These are phyloP conservation scores for Cucurbita maxima DNA, from an alignment of 306 rosid species.

Conservation along the genomic window DNA sequence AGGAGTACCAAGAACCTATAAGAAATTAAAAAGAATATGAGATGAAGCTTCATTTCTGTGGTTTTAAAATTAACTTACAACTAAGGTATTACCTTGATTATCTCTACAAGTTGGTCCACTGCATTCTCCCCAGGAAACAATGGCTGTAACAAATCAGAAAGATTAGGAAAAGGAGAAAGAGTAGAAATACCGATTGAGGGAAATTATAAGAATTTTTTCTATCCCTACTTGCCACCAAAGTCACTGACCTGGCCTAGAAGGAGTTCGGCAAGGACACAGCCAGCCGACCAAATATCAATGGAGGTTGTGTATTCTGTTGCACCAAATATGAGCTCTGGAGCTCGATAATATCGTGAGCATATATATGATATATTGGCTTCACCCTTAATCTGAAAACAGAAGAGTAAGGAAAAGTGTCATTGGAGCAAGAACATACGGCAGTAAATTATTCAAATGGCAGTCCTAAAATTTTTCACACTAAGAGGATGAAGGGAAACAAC, in stretches of 20 bases:
- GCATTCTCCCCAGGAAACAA: slow-evolving; percentile 92
- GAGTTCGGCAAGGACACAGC: slow-evolving; percentile 98
- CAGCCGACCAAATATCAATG: slow-evolving; percentile 95
- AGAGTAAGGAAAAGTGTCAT: neutral
- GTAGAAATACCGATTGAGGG: neutral
- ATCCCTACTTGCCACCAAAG: neutral
- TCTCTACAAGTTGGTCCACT: slow-evolving; percentile 96
- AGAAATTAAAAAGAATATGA: neutral
- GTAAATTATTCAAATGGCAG: neutral
- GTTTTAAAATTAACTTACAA: neutral
- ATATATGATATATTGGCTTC: slow-evolving; percentile 87
- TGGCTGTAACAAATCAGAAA: slow-evolving; percentile 35
- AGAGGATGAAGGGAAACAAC: neutral
- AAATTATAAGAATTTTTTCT: neutral
- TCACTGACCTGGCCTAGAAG: slow-evolving; percentile 78
- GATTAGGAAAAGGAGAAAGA: neutral
- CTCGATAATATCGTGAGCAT: slow-evolving; percentile 93
- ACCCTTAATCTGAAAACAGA: slow-evolving; percentile 50
- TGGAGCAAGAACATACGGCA: neutral
- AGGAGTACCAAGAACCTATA: slow-evolving; percentile 94
- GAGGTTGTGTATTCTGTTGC: slow-evolving; percentile 91
- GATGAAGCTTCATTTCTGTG: neutral
- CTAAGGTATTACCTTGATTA: slow-evolving; percentile 55
- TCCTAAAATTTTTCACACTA: neutral
- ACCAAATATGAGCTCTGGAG: slow-evolving; percentile 95